Conservation (phyloP, 495 filamentous ascomycete species). For the Pyrenopolyporus hunteri region DNA sequence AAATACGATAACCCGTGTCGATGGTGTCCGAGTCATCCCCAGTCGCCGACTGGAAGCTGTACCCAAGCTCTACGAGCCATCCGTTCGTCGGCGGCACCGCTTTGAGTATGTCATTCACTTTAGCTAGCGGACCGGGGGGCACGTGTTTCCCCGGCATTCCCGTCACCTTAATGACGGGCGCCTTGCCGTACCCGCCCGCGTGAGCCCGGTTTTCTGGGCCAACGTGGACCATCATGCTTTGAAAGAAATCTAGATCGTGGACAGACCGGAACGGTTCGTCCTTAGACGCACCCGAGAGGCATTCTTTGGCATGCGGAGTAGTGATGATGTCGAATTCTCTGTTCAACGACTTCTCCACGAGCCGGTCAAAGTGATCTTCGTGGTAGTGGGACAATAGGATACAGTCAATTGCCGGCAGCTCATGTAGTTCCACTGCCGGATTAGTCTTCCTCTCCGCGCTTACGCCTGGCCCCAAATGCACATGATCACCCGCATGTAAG, state of each 20-base stretch:
- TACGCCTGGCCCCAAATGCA: conserved; percentile 70
- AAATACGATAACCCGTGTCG: conserved; percentile 66
- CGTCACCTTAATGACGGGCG: conserved; percentile 60
- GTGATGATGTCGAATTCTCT: conserved; percentile 68
- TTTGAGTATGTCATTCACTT: conserved; percentile 61
- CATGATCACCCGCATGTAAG: conserved; percentile 70
- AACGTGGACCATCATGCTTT: conserved; percentile 60
- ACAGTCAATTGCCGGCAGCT: conserved; percentile 65
- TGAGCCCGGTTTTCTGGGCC: conserved; percentile 20
- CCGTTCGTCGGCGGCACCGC: conserved; percentile 76
- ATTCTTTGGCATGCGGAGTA: conserved; percentile 65
- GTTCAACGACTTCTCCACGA: conserved; percentile 63
- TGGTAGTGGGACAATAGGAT: conserved; percentile 73
- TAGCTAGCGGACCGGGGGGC: conserved; percentile 55
- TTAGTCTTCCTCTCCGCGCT: conserved; percentile 59
- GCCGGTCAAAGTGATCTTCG: conserved; percentile 68
- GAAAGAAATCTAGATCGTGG: conserved; percentile 60
- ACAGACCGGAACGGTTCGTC: conserved; percentile 62
- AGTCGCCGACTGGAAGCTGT: conserved; percentile 31
- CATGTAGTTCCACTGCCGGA: conserved; percentile 65
- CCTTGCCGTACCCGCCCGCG: conserved; percentile 25
- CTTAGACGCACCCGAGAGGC: conserved; percentile 47
- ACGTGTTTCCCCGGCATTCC: conserved; percentile 77
- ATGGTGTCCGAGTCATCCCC: conserved; percentile 38
- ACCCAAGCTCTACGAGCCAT: conserved; percentile 72